Base-by-base conservation (phyloP, 495 filamentous ascomycete genomes). In the Extremus antarcticus region DNA sequence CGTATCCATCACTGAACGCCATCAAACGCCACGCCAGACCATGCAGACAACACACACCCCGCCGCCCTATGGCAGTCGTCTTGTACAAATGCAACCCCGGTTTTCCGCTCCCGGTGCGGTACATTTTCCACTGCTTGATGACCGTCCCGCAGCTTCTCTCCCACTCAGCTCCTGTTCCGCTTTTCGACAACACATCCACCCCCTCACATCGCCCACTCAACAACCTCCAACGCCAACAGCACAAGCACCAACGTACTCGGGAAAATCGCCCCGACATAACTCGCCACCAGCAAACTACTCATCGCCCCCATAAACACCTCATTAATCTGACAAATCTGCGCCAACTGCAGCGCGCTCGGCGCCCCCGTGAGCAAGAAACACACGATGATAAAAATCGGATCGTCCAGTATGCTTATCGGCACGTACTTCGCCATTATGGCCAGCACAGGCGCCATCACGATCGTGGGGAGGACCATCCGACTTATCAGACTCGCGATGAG, bases 271-370 rank as follows among this genome's bases (percentile, higher is more conserved):
- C 94, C 82, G 20, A 98, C 92, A 63, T 98, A 98, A 72, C 91
- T 95, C 76, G 95, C 90, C 77, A 97, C 94, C 19, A 97, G 71
- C 45, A 98, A 74, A 66, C 82, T 89, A 23, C 87, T 85, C 89
- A 98, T 97, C 32, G 90, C 87, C 23, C 82, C 79, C 71, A 96
- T 88, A 67, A 87, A 98, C 13, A 97, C 94, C 54, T 84, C 86
- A 68, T 98, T 98, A 70, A 97, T 88, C 74, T 97, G 94, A 72
- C 92, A 98, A 56, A 98, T 98, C 72, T 98, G 92, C 7, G 94
- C 90, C 61, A 98, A 73, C 67, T 98, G 92, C 59, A 98, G 76
- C 25, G 92, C 92, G 57, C 88, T 95, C 15, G 92, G 92, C 7
- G 92, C 92, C 20, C 92, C 92, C 0, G 88, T 90, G 60, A 98